Percentiles rank a stretch among this genome's conserved stretches.
phyloP scores from a whole-genome alignment of 768 basidiomycete genomes.

The Tulasnella sp. region DNA sequence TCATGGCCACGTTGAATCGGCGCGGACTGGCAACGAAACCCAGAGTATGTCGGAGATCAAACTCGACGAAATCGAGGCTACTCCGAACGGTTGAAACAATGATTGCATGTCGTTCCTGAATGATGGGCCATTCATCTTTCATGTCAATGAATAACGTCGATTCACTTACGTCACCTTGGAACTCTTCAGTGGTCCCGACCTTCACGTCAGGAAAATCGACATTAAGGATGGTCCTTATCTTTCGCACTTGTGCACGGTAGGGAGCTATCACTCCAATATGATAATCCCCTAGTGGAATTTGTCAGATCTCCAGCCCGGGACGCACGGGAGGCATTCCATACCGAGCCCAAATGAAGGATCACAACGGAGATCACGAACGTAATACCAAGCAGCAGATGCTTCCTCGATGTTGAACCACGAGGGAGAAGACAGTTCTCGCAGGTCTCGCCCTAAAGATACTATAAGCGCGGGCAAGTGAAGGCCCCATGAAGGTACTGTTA shows the following conservation, averaged over 20 bases:
- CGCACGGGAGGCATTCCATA: background rate
- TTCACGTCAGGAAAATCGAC: slow-evolving; percentile 7
- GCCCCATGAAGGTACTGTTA: background rate
- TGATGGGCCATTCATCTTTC: background rate
- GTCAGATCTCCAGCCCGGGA: background rate
- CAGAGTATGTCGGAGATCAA: slow-evolving; percentile 23
- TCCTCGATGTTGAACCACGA: slow-evolving; percentile 30
- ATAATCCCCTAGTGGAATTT: background rate
- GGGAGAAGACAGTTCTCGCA: slow-evolving; percentile 18
- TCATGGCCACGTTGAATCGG: slow-evolving; percentile 32
- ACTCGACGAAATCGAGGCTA: slow-evolving; percentile 19
- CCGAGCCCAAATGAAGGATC: background rate
- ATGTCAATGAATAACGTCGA: too few relatives aligned
- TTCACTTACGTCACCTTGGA: slow-evolving; percentile 22
- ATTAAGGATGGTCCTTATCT: background rate
- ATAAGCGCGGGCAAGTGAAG: too few relatives aligned
- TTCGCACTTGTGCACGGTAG: background rate
- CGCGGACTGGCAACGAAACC: slow-evolving; percentile 29
- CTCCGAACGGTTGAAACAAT: slow-evolving; percentile 32
- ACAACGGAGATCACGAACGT: slow-evolving; percentile 24
- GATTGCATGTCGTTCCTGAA: slow-evolving; percentile 30
- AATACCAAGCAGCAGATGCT: slow-evolving; percentile 25
- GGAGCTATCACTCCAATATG: slow-evolving; percentile 23
- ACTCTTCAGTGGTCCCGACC: slow-evolving; percentile 3
- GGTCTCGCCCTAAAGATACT: slow-evolving; percentile 11